Evolutionary conservation across 495 filamentous ascomycete genomes (phyloP).

Genomic region (Penicillium roqueforti): DNA sequence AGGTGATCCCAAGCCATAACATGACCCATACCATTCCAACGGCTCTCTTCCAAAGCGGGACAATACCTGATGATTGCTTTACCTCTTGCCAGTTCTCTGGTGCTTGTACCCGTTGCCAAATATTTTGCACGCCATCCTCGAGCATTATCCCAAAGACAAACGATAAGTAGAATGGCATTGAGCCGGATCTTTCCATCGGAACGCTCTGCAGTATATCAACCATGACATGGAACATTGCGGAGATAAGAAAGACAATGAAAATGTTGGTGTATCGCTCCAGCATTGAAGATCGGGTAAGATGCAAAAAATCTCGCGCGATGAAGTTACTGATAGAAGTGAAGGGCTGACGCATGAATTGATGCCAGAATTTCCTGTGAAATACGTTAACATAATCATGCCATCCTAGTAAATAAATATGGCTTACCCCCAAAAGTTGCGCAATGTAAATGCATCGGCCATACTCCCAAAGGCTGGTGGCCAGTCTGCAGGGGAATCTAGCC

Average conservation of each 20-base stretch:
- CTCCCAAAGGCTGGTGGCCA: constrained; percentile 5
- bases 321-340: constrained; percentile 2
- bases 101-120: background rate
- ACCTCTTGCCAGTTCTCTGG: background rate
- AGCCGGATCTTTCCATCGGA: background rate
- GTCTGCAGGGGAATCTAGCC: background rate
- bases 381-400: background rate
- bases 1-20: constrained; percentile 14
- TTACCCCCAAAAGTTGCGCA: constrained; percentile 8
- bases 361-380: constrained; percentile 2
- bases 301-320: background rate
- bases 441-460: background rate
- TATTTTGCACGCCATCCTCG: constrained; percentile 7
- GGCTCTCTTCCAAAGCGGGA: constrained; percentile 1
- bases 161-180: constrained; percentile 11
- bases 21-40: constrained; percentile 10
- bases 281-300: background rate
- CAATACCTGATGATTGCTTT: background rate
- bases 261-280: constrained; percentile 7
- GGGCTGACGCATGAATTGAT: constrained; percentile 7
- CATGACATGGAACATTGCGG: background rate
- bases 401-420: background rate
- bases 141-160: constrained; percentile 8
- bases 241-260: constrained; percentile 4
- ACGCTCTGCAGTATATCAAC: constrained; percentile 8